These are phyloP conservation scores for Aspergillus sp. DNA, from an alignment of 2,329 filamentous ascomycete species.

Conservation along the genomic window DNA sequence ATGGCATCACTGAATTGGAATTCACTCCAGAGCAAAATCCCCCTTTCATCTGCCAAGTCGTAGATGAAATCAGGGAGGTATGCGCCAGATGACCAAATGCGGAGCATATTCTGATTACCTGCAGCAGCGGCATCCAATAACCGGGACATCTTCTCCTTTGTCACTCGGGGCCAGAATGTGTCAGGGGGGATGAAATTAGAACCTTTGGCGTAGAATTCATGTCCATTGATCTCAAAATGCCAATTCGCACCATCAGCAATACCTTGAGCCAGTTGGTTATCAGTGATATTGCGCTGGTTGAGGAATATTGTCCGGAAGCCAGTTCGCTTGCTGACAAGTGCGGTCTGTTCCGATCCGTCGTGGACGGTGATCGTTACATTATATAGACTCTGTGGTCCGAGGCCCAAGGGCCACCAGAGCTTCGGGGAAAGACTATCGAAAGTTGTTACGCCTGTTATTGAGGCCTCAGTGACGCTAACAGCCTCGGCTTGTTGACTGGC, in stretches of 20 bases:
- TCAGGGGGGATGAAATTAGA: slow-evolving; percentile 65
- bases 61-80: slow-evolving; percentile 64
- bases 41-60: slow-evolving; percentile 61
- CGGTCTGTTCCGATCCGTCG: slow-evolving; percentile 38
- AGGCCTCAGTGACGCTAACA: slow-evolving; percentile 41
- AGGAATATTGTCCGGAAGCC: slow-evolving; percentile 64
- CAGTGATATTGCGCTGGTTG: slow-evolving; percentile 55
- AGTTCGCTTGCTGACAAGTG: slow-evolving; percentile 53
- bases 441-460: slow-evolving; percentile 51
- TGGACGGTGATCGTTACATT: slow-evolving; percentile 53
- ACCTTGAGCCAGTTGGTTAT: slow-evolving; percentile 53
- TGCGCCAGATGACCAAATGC: slow-evolving; percentile 61
- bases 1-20: slow-evolving; percentile 63
- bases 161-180: slow-evolving; percentile 63
- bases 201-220: slow-evolving; percentile 64
- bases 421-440: slow-evolving; percentile 49
- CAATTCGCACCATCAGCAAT: slow-evolving; percentile 59
- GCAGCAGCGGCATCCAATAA: slow-evolving; percentile 57
- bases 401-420: slow-evolving; percentile 61
- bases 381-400: slow-evolving; percentile 60
- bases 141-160: slow-evolving; percentile 49
- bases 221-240: slow-evolving; percentile 67
- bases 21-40: slow-evolving; percentile 63
- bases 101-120: slow-evolving; percentile 65
- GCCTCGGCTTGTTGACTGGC: slow-evolving; percentile 40